Conservation (phyloP, 2,329 filamentous ascomycete species). For the Ophiostoma quercus region DNA sequence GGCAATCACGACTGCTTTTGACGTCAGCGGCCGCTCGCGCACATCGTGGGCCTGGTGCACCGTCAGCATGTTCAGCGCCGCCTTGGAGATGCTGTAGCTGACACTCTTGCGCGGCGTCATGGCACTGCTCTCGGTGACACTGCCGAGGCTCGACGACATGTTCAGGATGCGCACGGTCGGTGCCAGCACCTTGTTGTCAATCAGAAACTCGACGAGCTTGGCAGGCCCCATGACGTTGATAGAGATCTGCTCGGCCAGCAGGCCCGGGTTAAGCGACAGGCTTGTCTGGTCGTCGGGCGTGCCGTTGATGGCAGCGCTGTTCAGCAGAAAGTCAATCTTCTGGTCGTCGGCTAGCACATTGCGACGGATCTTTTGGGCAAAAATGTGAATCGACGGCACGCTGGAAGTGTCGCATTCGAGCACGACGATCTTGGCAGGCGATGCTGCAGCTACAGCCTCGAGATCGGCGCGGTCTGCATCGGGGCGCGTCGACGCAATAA, state of each 20-base stretch:
- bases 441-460: conserved; percentile 23
- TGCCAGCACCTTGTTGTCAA: conserved; percentile 30
- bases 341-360: conserved; percentile 29
- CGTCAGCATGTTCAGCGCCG: conserved; percentile 34
- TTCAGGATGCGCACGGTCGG: conserved; percentile 36
- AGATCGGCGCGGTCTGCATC: conserved; percentile 32
- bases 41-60: conserved; percentile 32
- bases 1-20: conserved; percentile 30
- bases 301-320: conserved; percentile 37
- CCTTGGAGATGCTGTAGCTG: conserved; percentile 37
- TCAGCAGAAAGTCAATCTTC: conserved; percentile 36
- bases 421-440: conserved; percentile 30
- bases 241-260: conserved; percentile 38
- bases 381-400: conserved; percentile 32
- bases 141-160: conserved; percentile 40
- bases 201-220: conserved; percentile 40
- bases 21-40: conserved; percentile 20
- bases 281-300: conserved; percentile 34
- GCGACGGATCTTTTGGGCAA: conserved; percentile 28
- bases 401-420: conserved; percentile 34
- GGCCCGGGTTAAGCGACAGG: conserved; percentile 36
- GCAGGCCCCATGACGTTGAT: conserved; percentile 46
- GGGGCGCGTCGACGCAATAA: conserved; percentile 32
- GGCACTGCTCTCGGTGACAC: conserved; percentile 32
- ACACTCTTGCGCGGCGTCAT: conserved; percentile 32